These are phyloP conservation scores for Rutstroemia sp. DNA, from an alignment of 2,329 filamentous ascomycete species.

Conservation along the genomic window DNA sequence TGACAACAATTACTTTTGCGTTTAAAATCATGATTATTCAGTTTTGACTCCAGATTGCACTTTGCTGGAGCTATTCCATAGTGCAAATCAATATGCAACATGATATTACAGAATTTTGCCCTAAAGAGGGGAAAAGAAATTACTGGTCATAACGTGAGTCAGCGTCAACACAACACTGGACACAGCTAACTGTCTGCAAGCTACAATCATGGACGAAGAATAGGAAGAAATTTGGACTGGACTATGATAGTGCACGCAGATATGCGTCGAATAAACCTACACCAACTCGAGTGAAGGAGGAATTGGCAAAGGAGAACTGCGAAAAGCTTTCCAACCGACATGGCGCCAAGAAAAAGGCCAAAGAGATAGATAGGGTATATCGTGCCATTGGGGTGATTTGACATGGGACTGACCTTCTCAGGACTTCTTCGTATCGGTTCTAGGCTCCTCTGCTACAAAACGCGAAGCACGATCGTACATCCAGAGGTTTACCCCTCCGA, in stretches of 20 bases:
- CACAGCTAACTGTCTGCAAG: constrained; percentile 16
- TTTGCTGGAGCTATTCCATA: constrained; percentile 10
- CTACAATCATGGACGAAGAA: constrained; percentile 22
- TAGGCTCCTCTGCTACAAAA: constrained; percentile 85
- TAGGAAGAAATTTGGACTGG: constrained; percentile 6
- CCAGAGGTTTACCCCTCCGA: constrained; percentile 62
- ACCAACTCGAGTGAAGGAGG: constrained; percentile 21
- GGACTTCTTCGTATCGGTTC: constrained; percentile 80
- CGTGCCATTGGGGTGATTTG: neutral
- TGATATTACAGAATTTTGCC: constrained; percentile 28
- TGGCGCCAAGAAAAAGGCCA: constrained; percentile 40
- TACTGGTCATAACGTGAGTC: constrained; percentile 29
- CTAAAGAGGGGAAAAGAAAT: constrained; percentile 27
- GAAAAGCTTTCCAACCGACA: constrained; percentile 24
- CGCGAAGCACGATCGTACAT: constrained; percentile 89
- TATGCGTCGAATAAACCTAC: constrained; percentile 11
- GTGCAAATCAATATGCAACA: constrained; percentile 26
- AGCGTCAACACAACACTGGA: constrained; percentile 10
- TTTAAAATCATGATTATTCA: neutral
- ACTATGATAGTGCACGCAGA: constrained; percentile 1
- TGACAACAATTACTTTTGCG: neutral
- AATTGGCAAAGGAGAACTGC: constrained; percentile 24
- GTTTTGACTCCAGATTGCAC: neutral
- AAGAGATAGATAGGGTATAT: constrained; percentile 41
- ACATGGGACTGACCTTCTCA: constrained; percentile 30